These are phyloP conservation scores for Schizophyllum commune DNA, from an alignment of 1,284 basidiomycete genomes.

Conservation along the genomic window DNA sequence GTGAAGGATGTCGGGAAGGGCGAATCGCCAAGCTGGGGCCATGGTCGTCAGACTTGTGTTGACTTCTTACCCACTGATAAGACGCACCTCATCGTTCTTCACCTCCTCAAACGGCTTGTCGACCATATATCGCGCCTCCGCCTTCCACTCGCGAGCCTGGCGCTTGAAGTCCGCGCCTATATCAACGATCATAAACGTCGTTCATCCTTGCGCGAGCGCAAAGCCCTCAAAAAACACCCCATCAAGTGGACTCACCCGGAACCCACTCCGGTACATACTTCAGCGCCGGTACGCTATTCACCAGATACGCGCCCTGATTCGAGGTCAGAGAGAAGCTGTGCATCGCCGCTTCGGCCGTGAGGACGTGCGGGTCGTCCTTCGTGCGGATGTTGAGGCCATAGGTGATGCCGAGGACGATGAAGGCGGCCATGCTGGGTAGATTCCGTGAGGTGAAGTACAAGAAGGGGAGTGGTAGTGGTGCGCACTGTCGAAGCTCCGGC, in stretches of 20 bases:
- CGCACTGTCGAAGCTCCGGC: too few relatives aligned
- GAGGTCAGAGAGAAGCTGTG: slow-evolving; percentile 11
- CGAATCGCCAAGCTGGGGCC: too few relatives aligned
- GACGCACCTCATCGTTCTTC: slow-evolving; percentile 15
- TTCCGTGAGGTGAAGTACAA: background rate
- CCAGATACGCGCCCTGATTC: slow-evolving; percentile 19
- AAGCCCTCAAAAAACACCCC: too few relatives aligned
- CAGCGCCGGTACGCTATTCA: slow-evolving; percentile 17
- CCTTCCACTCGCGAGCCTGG: slow-evolving; percentile 1
- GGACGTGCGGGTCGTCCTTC: slow-evolving; percentile 17
- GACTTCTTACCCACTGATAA: background rate
- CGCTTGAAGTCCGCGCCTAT: too few relatives aligned
- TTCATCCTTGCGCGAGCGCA: too few relatives aligned
- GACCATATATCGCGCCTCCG: slow-evolving; percentile 14
- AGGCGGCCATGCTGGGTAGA: slow-evolving; percentile 16
- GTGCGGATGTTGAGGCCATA: slow-evolving; percentile 20
- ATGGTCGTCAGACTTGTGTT: background rate
- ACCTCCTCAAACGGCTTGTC: slow-evolving; percentile 16
- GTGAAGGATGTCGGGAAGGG: too few relatives aligned
- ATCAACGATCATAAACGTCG: too few relatives aligned
- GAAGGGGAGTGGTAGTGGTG: too few relatives aligned
- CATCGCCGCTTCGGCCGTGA: slow-evolving; percentile 12
- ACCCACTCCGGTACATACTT: slow-evolving; percentile 5
- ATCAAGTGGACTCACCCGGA: too few relatives aligned
- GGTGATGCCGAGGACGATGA: slow-evolving; percentile 17